Conservation (phyloP, 768 basidiomycete genomes). For the Amanita polypyramis region DNA sequence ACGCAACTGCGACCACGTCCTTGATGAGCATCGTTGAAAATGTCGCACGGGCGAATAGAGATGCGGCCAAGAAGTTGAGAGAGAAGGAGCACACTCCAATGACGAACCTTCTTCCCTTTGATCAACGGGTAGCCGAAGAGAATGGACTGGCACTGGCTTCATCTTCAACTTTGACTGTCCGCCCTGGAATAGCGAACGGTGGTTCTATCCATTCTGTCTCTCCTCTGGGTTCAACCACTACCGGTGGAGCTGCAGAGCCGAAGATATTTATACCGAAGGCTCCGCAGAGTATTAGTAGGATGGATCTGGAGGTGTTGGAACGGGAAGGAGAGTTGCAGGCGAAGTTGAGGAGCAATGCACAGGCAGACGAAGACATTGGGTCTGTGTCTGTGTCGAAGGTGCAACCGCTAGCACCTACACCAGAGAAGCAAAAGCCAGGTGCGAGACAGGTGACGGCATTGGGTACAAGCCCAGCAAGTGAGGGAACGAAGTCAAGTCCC, state of each 20-base stretch:
- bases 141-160: slow-evolving; percentile 1
- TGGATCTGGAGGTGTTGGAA: slow-evolving; percentile 17
- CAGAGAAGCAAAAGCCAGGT: neutral
- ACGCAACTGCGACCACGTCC: slow-evolving; percentile 12
- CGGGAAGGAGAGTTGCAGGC: slow-evolving; percentile 7
- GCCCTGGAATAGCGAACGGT: neutral
- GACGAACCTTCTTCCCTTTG: neutral
- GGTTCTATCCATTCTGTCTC: neutral
- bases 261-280: slow-evolving; percentile 18
- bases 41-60: slow-evolving; percentile 28
- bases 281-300: slow-evolving; percentile 30
- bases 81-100: slow-evolving; percentile 4
- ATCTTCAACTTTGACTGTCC: neutral
- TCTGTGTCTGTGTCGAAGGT: slow-evolving; percentile 7
- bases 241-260: neutral
- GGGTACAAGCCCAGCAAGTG: neutral
- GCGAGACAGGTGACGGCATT: neutral
- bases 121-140: neutral
- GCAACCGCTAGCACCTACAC: slow-evolving; percentile 6
- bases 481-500: neutral
- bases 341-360: neutral
- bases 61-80: slow-evolving; percentile 14
- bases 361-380: neutral
- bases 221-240: neutral
- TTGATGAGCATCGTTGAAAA: slow-evolving; percentile 60